Percentiles rank a stretch among this genome's conserved stretches.
phyloP scores from a whole-genome alignment of 352 stramenopile species.

The Aphanomyces euteiches region DNA sequence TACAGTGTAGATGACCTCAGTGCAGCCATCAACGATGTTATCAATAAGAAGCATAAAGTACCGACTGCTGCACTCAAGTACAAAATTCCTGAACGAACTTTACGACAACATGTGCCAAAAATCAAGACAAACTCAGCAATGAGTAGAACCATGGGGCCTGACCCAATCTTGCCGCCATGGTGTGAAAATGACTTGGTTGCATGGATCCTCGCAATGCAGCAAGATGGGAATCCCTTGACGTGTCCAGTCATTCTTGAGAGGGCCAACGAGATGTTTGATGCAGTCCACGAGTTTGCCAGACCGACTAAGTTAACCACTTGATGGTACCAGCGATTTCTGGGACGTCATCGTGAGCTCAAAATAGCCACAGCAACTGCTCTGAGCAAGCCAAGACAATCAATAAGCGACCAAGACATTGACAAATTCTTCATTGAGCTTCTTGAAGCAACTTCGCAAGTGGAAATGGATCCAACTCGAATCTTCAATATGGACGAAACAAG shows the following conservation, averaged over 20 bases:
- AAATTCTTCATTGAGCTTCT: not conserved
- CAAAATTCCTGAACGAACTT: not conserved
- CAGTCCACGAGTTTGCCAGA: not conserved
- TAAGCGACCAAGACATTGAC: not conserved
- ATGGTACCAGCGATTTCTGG: not conserved
- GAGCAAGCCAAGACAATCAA: not conserved
- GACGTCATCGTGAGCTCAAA: not conserved
- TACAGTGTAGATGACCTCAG: not conserved
- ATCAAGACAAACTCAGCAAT: not conserved
- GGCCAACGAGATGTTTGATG: not conserved
- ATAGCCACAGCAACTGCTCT: not conserved
- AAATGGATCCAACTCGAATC: not conserved
- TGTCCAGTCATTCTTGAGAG: not conserved
- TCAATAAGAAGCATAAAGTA: not conserved
- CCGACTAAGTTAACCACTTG: not conserved
- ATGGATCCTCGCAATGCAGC: not conserved
- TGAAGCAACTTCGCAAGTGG: not conserved
- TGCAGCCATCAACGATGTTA: not conserved
- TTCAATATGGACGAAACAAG: constrained; percentile 3
- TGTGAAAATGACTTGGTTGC: not conserved
- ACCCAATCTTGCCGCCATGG: not conserved
- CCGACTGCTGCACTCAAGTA: not conserved
- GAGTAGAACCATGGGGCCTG: not conserved
- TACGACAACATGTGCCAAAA: not conserved
- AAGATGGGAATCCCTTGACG: not conserved